These are phyloP conservation scores for Solanum paucissectum DNA, from an alignment of 257 asterid genomes.

Conservation along the genomic window DNA sequence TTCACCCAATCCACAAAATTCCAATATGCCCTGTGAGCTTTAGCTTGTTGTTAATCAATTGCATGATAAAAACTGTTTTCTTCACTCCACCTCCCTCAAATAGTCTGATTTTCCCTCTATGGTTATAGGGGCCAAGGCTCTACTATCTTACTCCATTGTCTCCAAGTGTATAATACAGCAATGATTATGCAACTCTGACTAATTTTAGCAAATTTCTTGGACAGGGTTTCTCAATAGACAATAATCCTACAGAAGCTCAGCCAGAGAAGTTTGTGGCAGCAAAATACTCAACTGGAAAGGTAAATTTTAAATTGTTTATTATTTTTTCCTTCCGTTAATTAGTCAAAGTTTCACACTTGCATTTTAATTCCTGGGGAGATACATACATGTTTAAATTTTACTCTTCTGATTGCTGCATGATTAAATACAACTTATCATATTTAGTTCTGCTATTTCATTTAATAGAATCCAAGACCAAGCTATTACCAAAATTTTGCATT, in stretches of 20 bases:
- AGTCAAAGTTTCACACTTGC: not conserved
- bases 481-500: constrained; percentile 37
- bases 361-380: not conserved
- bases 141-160: not conserved
- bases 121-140: not conserved
- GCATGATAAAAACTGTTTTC: not conserved
- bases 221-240: constrained; percentile 79
- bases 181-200: not conserved
- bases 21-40: not conserved
- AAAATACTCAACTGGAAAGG: constrained; percentile 85
- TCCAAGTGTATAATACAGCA: not conserved
- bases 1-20: not conserved
- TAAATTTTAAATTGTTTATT: constrained; percentile 4
- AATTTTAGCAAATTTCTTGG: not conserved
- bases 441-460: constrained; percentile 37
- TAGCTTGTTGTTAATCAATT: not conserved
- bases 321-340: not conserved
- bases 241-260: constrained; percentile 26
- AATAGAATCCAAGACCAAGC: constrained; percentile 46
- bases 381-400: constrained; percentile 15
- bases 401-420: constrained; percentile 64
- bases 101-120: not conserved
- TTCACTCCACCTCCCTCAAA: not conserved
- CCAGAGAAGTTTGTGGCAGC: constrained; percentile 86
- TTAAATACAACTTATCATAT: constrained; percentile 53